Evolutionary conservation across 2,329 filamentous ascomycete genomes (phyloP).

Genomic region (Fusarium praegraminearum): DNA sequence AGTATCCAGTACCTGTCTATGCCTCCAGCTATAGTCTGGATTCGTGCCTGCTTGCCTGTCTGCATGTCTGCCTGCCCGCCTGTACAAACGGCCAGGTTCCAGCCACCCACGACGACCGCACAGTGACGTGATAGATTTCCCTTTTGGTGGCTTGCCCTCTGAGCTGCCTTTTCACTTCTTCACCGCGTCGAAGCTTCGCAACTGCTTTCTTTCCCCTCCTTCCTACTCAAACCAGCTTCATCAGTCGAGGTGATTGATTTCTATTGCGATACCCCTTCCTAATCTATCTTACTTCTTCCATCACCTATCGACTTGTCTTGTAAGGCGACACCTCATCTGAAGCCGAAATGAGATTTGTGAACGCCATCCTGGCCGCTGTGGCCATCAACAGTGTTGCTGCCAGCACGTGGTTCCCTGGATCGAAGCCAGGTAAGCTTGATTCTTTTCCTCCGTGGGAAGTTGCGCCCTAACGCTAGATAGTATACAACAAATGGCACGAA

Average conservation of each 20-base stretch:
- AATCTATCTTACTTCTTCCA: not conserved
- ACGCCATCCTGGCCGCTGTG: slow-evolving; percentile 75
- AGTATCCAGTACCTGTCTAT: slow-evolving; percentile 28
- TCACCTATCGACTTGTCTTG: slow-evolving; percentile 5
- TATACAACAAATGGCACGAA: slow-evolving; percentile 99
- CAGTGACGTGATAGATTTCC: slow-evolving; percentile 49
- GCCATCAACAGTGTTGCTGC: slow-evolving; percentile 77
- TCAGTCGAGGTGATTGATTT: slow-evolving; percentile 14
- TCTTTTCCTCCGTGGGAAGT: not conserved
- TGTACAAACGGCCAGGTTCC: slow-evolving; percentile 33
- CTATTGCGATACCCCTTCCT: slow-evolving; percentile 14
- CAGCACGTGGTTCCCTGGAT: slow-evolving; percentile 81
- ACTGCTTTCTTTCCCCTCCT: slow-evolving; percentile 22
- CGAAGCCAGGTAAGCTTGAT: slow-evolving; percentile 77
- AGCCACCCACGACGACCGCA: slow-evolving; percentile 40
- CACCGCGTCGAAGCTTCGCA: slow-evolving; percentile 16
- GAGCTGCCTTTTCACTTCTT: slow-evolving; percentile 20
- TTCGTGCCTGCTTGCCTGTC: not conserved
- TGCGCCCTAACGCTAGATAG: slow-evolving; percentile 59
- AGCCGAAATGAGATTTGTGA: slow-evolving; percentile 80
- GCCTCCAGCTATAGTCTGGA: slow-evolving; percentile 1
- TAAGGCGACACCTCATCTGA: not conserved
- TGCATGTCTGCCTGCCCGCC: not conserved
- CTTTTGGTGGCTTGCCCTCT: slow-evolving; percentile 31
- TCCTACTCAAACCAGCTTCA: slow-evolving; percentile 6